Evolutionary conservation across 768 basidiomycete species (phyloP), one percentile per base, ranked within the genome.

Genomic region (Tremella mesenterica): DNA sequence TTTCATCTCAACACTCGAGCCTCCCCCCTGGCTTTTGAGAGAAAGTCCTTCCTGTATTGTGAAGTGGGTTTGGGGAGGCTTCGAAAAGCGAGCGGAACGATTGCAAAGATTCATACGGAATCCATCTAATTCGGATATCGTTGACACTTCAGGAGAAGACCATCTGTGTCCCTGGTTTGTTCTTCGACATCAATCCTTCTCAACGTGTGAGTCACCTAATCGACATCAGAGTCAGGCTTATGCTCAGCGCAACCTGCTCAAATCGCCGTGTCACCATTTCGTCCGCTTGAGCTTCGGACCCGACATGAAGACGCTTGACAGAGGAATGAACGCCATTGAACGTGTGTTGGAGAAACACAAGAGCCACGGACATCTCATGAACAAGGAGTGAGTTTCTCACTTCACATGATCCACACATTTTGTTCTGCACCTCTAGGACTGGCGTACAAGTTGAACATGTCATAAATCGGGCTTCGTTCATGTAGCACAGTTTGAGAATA

Each of bases 231-330:
- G 16, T 2, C 34, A 54, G 43, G 33, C 44, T n/a, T 38, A 9
- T 13, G 10, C 31, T 12, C 49, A 63, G 61, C 81, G 91, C 57
- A 88, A 93, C 72, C 75, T 95, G 48, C 88, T 93, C 77, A 81
- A 83, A 64, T 64, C 65, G 10, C 63, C 65, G 30, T 67, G 65
- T 48, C 65, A 62, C 74, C 84, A 86, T 69, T 95, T 86, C 61
- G 83, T 95, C 23, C 82, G 92, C 21, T 74, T 95, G 31, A 87
- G 85, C 26, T 90, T 90, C 67, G 87, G 88, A 0, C 88, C 88
- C 5, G 85, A 86, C 20, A 61, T 91, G 43, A 80, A 81, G 53
- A 84, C 84, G 63, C 79, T 91, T 38, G 85, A 91, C 59, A 83
- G 78, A 76, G 89, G 87, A 79, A 70, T 96, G 45, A 87, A 95